Evolutionary conservation across 1,139 yeast genomes (phyloP).

Genomic region (Candida frijolesensis): DNA sequence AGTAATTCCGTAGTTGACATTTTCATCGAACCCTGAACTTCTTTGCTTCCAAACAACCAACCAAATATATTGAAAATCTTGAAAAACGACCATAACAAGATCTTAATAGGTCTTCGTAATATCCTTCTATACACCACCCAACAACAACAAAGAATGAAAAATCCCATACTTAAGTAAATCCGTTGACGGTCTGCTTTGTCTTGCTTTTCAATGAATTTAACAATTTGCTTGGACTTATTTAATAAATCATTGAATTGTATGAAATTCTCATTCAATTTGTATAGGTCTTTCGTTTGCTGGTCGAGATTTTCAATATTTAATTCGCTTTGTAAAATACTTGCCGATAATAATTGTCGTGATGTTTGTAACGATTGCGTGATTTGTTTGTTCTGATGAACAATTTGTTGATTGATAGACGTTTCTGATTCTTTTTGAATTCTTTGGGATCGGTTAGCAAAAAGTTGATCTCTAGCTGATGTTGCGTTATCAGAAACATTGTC

Average conservation of each 20-base stretch:
- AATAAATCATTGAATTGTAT: slow-evolving; percentile 57
- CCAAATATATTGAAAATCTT: slow-evolving; percentile 46
- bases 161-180: slow-evolving; percentile 60
- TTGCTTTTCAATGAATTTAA: slow-evolving; percentile 66
- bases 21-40: neutral
- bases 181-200: slow-evolving; percentile 63
- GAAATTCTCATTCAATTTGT: slow-evolving; percentile 52
- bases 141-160: slow-evolving; percentile 54
- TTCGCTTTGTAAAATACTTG: slow-evolving; percentile 61
- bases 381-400: slow-evolving; percentile 51
- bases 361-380: slow-evolving; percentile 56
- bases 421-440: slow-evolving; percentile 17
- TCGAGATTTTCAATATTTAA: slow-evolving; percentile 63
- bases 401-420: slow-evolving; percentile 30
- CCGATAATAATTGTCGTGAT: slow-evolving; percentile 55
- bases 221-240: slow-evolving; percentile 56
- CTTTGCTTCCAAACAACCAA: slow-evolving; percentile 21
- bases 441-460: slow-evolving; percentile 24
- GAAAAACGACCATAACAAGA: slow-evolving; percentile 60
- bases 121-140: slow-evolving; percentile 72
- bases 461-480: slow-evolving; percentile 13
- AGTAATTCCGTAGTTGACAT: slow-evolving; percentile 6
- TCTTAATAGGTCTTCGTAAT: slow-evolving; percentile 54
- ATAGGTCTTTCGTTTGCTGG: slow-evolving; percentile 56
- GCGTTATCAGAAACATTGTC: neutral